phyloP scores from a whole-genome alignment of 441 rosid genomes.

The Pelargonium myrrhifolium region DNA sequence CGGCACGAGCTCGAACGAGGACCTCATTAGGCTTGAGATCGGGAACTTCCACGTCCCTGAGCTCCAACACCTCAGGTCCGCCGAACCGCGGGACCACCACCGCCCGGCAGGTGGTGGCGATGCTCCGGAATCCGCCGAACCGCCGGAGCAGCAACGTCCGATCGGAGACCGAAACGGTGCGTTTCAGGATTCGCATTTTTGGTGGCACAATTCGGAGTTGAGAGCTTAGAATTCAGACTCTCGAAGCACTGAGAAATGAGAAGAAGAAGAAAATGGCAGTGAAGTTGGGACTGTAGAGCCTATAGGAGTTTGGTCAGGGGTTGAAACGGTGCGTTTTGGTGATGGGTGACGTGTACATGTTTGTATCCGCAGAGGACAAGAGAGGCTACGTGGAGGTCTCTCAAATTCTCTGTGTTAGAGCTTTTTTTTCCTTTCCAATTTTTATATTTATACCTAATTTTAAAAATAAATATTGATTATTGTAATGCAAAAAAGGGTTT shows the following conservation, averaged over 20 bases:
- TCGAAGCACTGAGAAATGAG: background rate
- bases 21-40: constrained; percentile 69
- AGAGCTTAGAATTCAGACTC: background rate
- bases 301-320: background rate
- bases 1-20: constrained; percentile 81
- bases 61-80: constrained; percentile 79
- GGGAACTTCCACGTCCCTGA: constrained; percentile 72
- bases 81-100: constrained; percentile 86
- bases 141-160: background rate
- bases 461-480: no score
- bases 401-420: background rate
- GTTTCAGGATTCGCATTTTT: constrained; percentile 5
- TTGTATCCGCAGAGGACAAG: constrained; percentile 5
- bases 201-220: background rate
- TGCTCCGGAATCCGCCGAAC: constrained; percentile 19
- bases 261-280: background rate
- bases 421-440: no score
- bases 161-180: background rate
- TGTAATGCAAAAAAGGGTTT: no score
- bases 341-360: constrained; percentile 8
- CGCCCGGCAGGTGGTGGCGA: constrained; percentile 65
- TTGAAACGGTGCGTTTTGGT: background rate
- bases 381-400: background rate
- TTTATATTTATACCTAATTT: no score
- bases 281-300: background rate